Evolutionary conservation across 2,329 filamentous ascomycete genomes (phyloP), one percentile per base, ranked within the genome.

Genomic region (Lasiodiplodia gonubiensis): DNA sequence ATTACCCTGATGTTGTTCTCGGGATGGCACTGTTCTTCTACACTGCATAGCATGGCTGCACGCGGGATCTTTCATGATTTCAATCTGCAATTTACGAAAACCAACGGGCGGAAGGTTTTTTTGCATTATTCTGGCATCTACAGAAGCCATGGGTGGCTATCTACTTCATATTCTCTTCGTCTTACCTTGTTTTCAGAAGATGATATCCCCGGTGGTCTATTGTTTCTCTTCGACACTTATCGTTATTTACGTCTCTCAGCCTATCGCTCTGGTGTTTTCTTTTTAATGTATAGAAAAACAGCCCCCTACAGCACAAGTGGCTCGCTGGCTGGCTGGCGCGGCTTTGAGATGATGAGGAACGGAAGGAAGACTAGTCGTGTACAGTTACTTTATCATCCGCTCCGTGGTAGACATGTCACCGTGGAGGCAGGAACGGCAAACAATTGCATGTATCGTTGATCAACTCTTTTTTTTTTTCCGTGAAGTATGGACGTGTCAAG

Each of bases 371-470:
- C 52, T 11, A 30, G 52, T 27, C 42, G 37, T 60, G 59, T 63
- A 37, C 27, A 14, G 48, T 27, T 27, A 46, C n/a, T 10, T 18
- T 25, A 37, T 25, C 12, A 63, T 51, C 46, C 46, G 59, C 42
- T 51, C 59, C n/a, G 27, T 12, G 4, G 12, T 10, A 18, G 42
- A 10, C n/a, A 4, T 12, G 42, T 18, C 10, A n/a, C 42, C 42
- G 59, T 4, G 6, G 46, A 63, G 59, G 59, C 27, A 37, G 59
- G 46, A 51, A 37, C n/a, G 42, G 59, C 42, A 63, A 63, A n/a
- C 59, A 51, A 51, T 51, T 51, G 59, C 59, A 49, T 23, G 46
- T 3, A n/a, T 25, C 10, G 33, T 35, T 21, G 42, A 46, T 46
- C 42, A 3, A 10, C 7, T 4, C n/a, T n/a, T 0, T 46, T 3